Evolutionary conservation across 1,139 yeast genomes (phyloP), one percentile per base, ranked within the genome.

Genomic region (Petasospora rhodanensis): DNA sequence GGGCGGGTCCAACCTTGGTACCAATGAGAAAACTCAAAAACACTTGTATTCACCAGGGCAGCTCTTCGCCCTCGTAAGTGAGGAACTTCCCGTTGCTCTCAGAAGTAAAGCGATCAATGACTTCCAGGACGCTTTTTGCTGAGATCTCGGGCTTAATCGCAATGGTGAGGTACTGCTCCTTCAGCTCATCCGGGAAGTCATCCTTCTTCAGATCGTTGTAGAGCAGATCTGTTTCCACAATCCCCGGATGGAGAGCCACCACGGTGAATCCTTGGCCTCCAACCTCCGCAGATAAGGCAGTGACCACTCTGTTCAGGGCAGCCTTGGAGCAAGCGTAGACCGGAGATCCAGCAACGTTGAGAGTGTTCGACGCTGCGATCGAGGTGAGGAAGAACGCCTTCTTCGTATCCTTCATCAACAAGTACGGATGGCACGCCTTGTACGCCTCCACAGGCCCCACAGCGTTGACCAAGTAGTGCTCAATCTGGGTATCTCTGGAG

Each of bases 281-380:
- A 12, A 47, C 34, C 25, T 58, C 61, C 17, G 12, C 20, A 24
- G 54, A 41, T 25, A 59, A 32, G 6, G 42, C 41, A 19, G 42
- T 46, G 5, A 45, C 46, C 4, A 49, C 24, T 24, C 43, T 52
- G 43, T 59, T 59, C 33, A 61, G 29, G 1, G 61, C 61, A 13
- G 64, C 62, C 37, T 62, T 62, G 13, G 64, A 55, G 14, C 43
- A 42, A 6, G 64, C 64, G 35, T 61, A 61, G 7, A 55, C 56
- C 14, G 52, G 37, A 14, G 6, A 48, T 26, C 8, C 13, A 4
- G 41, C 18, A 6, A 45, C 39, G 12, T 36, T 14, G 7, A 18
- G 29, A 7, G 37, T 35, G 11, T 53, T 44, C 5, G 59, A 52
- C 6, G 55, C 59, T 2, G 46, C 50, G 10, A 30, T 6, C 14